Conservation (phyloP, 2,329 filamentous ascomycete species). For the Pleurostoma richardsiae region DNA sequence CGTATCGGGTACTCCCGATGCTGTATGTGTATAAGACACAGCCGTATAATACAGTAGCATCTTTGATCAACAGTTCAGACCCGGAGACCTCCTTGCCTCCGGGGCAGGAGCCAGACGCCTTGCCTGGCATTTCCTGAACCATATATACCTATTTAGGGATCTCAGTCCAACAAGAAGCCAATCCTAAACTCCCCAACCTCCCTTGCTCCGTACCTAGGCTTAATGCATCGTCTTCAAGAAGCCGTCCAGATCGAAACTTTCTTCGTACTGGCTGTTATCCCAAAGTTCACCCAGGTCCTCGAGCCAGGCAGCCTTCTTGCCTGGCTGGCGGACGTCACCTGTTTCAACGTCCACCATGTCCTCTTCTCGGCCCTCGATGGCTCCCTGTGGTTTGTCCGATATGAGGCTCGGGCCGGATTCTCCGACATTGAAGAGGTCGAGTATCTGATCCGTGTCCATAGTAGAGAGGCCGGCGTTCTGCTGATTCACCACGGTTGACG, state of each 20-base stretch:
- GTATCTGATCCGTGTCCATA: slow-evolving; percentile 98
- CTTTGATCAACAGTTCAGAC: too few relatives aligned
- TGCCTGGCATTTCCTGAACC: too few relatives aligned
- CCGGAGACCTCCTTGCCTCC: too few relatives aligned
- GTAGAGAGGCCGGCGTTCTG: slow-evolving; percentile 91
- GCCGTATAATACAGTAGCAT: too few relatives aligned
- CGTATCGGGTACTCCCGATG: too few relatives aligned
- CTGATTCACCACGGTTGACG: slow-evolving; percentile 96
- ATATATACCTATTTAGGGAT: too few relatives aligned
- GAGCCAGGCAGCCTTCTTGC: slow-evolving; percentile 87
- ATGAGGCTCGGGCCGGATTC: slow-evolving; percentile 67
- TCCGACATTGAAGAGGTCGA: slow-evolving; percentile 91
- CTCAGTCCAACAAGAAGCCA: too few relatives aligned
- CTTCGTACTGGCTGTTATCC: slow-evolving; percentile 97
- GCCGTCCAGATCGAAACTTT: slow-evolving; percentile 93
- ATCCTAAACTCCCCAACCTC: too few relatives aligned
- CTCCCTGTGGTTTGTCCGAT: slow-evolving; percentile 47
- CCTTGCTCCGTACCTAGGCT: slow-evolving; percentile 1
- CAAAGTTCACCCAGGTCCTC: slow-evolving; percentile 94
- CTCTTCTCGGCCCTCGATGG: slow-evolving; percentile 61
- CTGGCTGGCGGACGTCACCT: slow-evolving; percentile 87
- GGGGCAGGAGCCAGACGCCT: too few relatives aligned
- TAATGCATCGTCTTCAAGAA: slow-evolving; percentile 91
- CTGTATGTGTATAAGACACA: too few relatives aligned
- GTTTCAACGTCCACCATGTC: slow-evolving; percentile 93